Evolutionary conservation across 2,329 filamentous ascomycete species (phyloP), one percentile per base, ranked within the genome.

Genomic region (Fusarium sp.): DNA sequence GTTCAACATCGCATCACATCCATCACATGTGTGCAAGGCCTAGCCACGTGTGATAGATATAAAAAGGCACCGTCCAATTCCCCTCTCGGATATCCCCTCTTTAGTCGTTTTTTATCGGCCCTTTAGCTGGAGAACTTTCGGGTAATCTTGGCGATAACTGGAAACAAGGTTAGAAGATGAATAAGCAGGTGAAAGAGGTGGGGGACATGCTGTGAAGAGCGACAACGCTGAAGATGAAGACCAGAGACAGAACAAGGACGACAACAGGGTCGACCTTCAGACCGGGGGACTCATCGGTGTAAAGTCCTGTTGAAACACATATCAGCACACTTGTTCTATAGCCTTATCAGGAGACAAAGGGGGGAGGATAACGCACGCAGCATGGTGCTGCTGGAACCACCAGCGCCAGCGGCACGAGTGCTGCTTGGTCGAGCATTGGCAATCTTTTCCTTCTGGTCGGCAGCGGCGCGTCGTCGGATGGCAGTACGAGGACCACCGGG

Each of bases 211-310:
- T 93, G 82, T 99, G 95, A 75, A 99, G 84, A 70, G 93, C 93
- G 73, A 99, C 95, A 74, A 99, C 95, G 74, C 91, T 95, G 82
- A 99, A 97, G 79, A 99, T 99, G 80, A 99, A 99, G 63, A 96
- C 95, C 71, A 99, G 87, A 73, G 92, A 96, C 70, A 99, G 84
- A 69, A 97, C 95, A 73, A 99, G 85, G 65, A 99, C 94, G 67
- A 99, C 93, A 57, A 99, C 95, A 19, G 95, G 95, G 77, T 99
- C 95, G 66, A 99, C 95, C 83, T 97, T 97, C 72, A 99, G 83
- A 62, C 95, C 95, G 56, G 95, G 95, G 66, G 92, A 96, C 83
- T 99, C 95, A 76, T 99, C 95, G 55, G 95, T 99, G 87, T 99
- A 99, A 39, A 99, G 89, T 79, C 87, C 90, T 93, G 59, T 38